These are phyloP conservation scores for Cystofilobasidium macerans DNA, from an alignment of 768 basidiomycete species.

Conservation along the genomic window DNA sequence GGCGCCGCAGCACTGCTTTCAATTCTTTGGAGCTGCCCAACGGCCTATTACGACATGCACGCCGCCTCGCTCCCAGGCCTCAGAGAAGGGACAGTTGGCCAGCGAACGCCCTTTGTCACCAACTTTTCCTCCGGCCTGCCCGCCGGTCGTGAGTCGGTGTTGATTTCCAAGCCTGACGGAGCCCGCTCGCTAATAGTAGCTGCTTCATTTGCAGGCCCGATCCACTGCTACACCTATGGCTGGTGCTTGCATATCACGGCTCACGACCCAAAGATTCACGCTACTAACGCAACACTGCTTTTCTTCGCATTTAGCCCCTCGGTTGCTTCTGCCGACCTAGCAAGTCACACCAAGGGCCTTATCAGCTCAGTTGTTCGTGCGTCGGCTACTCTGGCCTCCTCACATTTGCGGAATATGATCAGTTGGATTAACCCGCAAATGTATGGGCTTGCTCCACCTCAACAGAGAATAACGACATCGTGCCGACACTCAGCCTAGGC, in stretches of 20 bases:
- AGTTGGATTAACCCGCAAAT: too few relatives aligned
- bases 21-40: constrained; percentile 34
- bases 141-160: constrained; percentile 33
- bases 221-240: constrained; percentile 38
- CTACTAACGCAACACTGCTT: too few relatives aligned
- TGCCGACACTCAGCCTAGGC: constrained; percentile 23
- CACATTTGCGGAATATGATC: too few relatives aligned
- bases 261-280: too few relatives aligned
- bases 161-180: neutral
- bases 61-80: neutral
- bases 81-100: constrained; percentile 27
- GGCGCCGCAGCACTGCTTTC: constrained; percentile 39
- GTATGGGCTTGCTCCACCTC: too few relatives aligned
- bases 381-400: constrained; percentile 33
- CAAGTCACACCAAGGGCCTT: constrained; percentile 35
- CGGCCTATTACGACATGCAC: constrained; percentile 28
- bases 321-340: constrained; percentile 38
- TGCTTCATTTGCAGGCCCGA: too few relatives aligned
- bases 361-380: constrained; percentile 35
- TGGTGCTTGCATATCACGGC: neutral
- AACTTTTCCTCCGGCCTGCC: constrained; percentile 36
- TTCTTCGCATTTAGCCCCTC: constrained; percentile 29
- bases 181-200: too few relatives aligned
- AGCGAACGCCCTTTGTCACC: constrained; percentile 38
- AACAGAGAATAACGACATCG: constrained; percentile 25